These are phyloP conservation scores for Cryptosporidium ryanae DNA, from an alignment of 169 alveolate genomes.

Conservation along the genomic window DNA sequence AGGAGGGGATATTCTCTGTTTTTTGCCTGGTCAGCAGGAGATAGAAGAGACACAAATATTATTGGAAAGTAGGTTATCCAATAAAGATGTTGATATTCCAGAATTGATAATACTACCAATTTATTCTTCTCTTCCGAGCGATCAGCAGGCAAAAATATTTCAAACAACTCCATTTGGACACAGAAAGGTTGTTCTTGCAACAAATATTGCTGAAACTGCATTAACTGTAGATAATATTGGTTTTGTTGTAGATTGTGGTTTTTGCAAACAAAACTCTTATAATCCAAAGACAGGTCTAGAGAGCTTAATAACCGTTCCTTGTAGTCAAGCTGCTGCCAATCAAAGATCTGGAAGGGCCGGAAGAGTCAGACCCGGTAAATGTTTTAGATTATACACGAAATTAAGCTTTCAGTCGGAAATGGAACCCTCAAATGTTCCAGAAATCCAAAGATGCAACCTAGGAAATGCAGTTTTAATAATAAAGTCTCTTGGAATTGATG, in stretches of 20 bases:
- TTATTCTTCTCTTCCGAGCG: conserved; percentile 98
- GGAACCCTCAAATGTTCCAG: conserved; percentile 95
- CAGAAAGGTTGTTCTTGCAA: conserved; percentile 97
- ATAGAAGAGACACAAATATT: conserved; percentile 92
- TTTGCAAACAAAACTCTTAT: conserved; percentile 96
- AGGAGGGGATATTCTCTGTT: conserved; percentile 97
- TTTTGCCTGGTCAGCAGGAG: conserved; percentile 99
- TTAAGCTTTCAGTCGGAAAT: conserved; percentile 96
- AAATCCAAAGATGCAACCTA: conserved; percentile 95
- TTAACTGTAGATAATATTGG: conserved; percentile 98
- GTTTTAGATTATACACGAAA: conserved; percentile 98
- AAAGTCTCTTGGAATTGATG: conserved; percentile 97
- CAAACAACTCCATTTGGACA: conserved; percentile 93
- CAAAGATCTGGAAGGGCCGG: conserved; percentile 99
- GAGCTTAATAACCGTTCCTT: conserved; percentile 96
- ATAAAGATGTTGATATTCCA: conserved; percentile 87
- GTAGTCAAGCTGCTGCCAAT: conserved; percentile 98
- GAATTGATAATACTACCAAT: conserved; percentile 96
- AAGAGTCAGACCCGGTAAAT: conserved; percentile 98
- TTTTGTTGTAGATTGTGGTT: conserved; percentile 97
- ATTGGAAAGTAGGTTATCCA: conserved; percentile 72
- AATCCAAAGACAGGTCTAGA: conserved; percentile 98
- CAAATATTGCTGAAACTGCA: conserved; percentile 99
- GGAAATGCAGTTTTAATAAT: conserved; percentile 93
- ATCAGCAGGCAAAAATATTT: conserved; percentile 97